Percentiles rank a stretch among this genome's conserved stretches.
These are phyloP conservation scores for Metarhizium robertsii DNA, from an alignment of 2,329 filamentous ascomycete genomes.

Conservation along the genomic window DNA sequence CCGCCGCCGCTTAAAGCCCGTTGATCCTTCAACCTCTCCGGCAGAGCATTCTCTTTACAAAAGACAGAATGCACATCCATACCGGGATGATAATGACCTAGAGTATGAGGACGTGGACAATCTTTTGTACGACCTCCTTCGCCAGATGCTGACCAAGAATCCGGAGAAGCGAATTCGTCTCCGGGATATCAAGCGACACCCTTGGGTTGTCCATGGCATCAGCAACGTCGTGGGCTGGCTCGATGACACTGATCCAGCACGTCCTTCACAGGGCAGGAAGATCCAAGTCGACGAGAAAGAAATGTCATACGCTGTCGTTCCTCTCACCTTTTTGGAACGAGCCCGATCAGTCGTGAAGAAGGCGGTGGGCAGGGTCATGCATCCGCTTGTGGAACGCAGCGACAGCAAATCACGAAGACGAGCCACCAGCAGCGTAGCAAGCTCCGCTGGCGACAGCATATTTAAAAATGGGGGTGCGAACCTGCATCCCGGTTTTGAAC, in stretches of 20 bases:
- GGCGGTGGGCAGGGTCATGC: slow-evolving; percentile 53
- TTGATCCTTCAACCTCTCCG: slow-evolving; percentile 50
- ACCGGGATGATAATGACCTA: slow-evolving; percentile 68
- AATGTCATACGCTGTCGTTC: slow-evolving; percentile 81
- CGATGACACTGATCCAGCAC: slow-evolving; percentile 83
- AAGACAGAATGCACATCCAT: slow-evolving; percentile 53
- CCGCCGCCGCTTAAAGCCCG: slow-evolving; percentile 67
- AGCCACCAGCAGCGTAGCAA: slow-evolving; percentile 54
- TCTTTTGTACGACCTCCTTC: slow-evolving; percentile 67
- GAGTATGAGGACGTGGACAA: slow-evolving; percentile 81
- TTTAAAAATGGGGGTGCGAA: slow-evolving; percentile 36
- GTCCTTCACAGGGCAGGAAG: slow-evolving; percentile 67
- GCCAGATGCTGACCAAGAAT: slow-evolving; percentile 77
- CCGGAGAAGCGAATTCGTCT: slow-evolving; percentile 81
- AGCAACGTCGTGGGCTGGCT: slow-evolving; percentile 71
- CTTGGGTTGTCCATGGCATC: slow-evolving; percentile 78
- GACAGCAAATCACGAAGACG: slow-evolving; percentile 45
- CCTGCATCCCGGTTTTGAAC: slow-evolving; percentile 41
- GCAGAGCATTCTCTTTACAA: slow-evolving; percentile 45
- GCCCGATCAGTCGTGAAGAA: slow-evolving; percentile 71
- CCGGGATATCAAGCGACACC: slow-evolving; percentile 86
- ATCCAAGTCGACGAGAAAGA: slow-evolving; percentile 91
- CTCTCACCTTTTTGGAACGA: slow-evolving; percentile 77
- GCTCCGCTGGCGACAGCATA: slow-evolving; percentile 50
- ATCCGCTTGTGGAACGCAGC: slow-evolving; percentile 47